These are phyloP conservation scores for Tetraselmis striata DNA, from an alignment of 139 green algal genomes.

Conservation along the genomic window DNA sequence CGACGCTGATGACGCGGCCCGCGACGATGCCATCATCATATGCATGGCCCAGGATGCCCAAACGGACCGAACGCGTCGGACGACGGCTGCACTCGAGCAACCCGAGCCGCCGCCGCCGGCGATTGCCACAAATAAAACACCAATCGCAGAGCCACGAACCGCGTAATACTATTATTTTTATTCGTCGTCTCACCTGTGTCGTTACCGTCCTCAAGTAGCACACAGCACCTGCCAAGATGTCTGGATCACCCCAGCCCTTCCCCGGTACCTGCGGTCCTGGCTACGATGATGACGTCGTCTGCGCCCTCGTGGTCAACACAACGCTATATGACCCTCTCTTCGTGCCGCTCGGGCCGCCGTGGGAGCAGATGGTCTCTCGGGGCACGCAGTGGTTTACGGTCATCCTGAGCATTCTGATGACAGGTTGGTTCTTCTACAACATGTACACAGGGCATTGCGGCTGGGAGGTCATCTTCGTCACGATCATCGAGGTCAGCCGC, in stretches of 20 bases:
- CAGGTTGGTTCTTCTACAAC: background rate
- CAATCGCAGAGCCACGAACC: too few species aligned
- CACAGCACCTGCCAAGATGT: background rate
- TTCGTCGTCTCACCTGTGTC: too few species aligned
- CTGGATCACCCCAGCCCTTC: background rate
- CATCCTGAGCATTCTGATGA: background rate
- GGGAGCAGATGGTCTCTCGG: background rate
- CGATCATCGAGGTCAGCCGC: background rate
- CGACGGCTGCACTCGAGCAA: too few species aligned
- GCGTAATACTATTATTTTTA: too few species aligned
- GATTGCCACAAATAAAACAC: too few species aligned
- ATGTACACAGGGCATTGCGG: background rate
- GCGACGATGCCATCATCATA: too few species aligned
- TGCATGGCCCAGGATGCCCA: too few species aligned
- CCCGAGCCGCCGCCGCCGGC: too few species aligned
- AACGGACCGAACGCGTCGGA: too few species aligned
- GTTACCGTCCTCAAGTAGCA: too few species aligned
- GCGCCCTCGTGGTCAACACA: background rate
- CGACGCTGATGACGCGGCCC: too few species aligned
- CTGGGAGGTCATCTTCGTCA: constrained; percentile 3
- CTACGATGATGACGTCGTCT: background rate
- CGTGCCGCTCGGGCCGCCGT: background rate
- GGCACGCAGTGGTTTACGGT: background rate
- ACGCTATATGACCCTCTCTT: background rate
- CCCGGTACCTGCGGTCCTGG: background rate